These are phyloP conservation scores for Blastobotrys chiropterorum DNA, from an alignment of 805 yeast genomes.

Conservation along the genomic window DNA sequence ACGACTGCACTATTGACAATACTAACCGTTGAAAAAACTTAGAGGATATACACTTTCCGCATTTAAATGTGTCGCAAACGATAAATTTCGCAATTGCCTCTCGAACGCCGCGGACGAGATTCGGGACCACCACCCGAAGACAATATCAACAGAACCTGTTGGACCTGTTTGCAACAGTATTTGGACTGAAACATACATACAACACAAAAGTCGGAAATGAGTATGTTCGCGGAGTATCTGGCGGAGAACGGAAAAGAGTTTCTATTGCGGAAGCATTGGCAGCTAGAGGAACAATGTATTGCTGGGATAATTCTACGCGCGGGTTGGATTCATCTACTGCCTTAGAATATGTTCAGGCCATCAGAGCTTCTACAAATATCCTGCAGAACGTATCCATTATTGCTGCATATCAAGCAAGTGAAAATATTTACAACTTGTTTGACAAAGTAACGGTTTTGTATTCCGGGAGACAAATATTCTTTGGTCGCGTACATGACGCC, in stretches of 20 bases:
- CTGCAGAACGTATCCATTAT: conserved; percentile 52
- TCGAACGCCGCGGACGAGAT: conserved; percentile 54
- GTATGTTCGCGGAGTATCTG: conserved; percentile 65
- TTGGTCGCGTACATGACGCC: conserved; percentile 51
- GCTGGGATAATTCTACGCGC: conserved; percentile 81
- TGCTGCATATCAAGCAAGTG: conserved; percentile 66
- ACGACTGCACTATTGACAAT: no score
- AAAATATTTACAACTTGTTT: conserved; percentile 56
- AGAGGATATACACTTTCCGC: conserved; percentile 71
- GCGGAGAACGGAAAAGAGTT: conserved; percentile 82
- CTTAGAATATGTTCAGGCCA: conserved; percentile 60
- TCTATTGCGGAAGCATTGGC: conserved; percentile 74
- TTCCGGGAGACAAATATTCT: conserved; percentile 57
- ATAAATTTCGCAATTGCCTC: conserved; percentile 62
- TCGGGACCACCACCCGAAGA: conserved; percentile 40
- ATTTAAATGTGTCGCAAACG: conserved; percentile 68
- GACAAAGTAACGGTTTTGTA: conserved; percentile 57
- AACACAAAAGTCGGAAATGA: conserved; percentile 58
- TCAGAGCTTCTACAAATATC: conserved; percentile 53
- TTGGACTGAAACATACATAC: conserved; percentile 55
- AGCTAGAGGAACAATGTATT: conserved; percentile 54
- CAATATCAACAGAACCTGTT: conserved; percentile 44
- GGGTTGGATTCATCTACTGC: conserved; percentile 86
- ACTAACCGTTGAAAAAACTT: no score
- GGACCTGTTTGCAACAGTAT: conserved; percentile 46